Evolutionary conservation across 2,329 filamentous ascomycete genomes (phyloP).

Genomic region (Lasiodiplodia hormozganensis): DNA sequence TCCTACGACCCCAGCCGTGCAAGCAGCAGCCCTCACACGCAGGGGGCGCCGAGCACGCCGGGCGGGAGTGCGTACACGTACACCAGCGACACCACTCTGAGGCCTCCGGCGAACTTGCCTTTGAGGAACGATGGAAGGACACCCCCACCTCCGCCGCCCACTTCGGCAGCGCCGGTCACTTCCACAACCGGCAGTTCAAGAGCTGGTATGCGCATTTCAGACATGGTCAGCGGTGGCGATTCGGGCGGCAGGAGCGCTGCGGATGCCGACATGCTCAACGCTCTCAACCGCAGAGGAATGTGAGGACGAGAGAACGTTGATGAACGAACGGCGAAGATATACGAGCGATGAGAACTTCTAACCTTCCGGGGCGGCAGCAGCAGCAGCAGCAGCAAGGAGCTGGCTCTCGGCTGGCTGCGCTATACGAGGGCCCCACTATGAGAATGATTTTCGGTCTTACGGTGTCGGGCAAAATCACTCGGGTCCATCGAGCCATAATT

Average conservation of each 20-base stretch:
- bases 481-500: constrained; percentile 20
- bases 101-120: constrained; percentile 39
- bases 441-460: constrained; percentile 27
- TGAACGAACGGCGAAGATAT: constrained; percentile 24
- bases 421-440: constrained; percentile 24
- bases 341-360: constrained; percentile 27
- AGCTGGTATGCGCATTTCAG: constrained; percentile 51
- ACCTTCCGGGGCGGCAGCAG: constrained; percentile 18
- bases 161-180: constrained; percentile 40
- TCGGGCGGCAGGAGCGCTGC: constrained; percentile 47
- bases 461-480: constrained; percentile 27
- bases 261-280: constrained; percentile 53
- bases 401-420: constrained; percentile 26
- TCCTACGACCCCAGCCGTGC: constrained; percentile 50
- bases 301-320: constrained; percentile 25
- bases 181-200: constrained; percentile 32
- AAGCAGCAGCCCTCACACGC: constrained; percentile 51
- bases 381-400: constrained; percentile 27
- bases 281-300: constrained; percentile 48
- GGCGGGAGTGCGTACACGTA: constrained; percentile 40
- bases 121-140: constrained; percentile 49
- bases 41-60: constrained; percentile 46
- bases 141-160: constrained; percentile 34
- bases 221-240: constrained; percentile 44
- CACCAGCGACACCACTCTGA: constrained; percentile 38